Evolutionary conservation across 768 basidiomycete genomes (phyloP), one percentile per base, ranked within the genome.

Genomic region (Calocera cornea): DNA sequence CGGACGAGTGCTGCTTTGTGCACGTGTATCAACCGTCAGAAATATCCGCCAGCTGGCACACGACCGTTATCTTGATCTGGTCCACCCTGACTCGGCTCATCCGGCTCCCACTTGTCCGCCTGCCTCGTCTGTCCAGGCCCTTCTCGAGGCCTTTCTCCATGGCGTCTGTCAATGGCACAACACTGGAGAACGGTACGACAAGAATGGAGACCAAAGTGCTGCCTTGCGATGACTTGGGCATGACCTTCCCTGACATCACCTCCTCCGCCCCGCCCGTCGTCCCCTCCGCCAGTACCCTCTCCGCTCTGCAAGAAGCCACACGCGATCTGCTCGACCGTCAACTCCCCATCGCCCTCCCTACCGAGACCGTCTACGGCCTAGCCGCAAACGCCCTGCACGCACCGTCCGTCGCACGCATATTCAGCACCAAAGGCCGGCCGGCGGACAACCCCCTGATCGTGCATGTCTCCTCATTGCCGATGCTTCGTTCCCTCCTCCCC

Each of bases 331-430:
- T 60, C 2, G 54, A 29, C 27, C 11, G 31, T 2, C 33, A 65
- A 2, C 80, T 84, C 24, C 75, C 76, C 49, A 88, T 98, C 66
- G 95, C 88, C 0, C 90, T 99, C 74, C 95, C 97, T 0, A 97
- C 97, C 34, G 97, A 99, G 77, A 98, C 97, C 0, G 97, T 99
- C 12, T 99, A 98, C 76, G 97, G 97, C 0, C 85, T 99, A n/a
- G 97, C 90, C 33, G 97, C 93, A 0, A 78, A 87, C 24, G 93
- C 95, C 0, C 78, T 92, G 50, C 79, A 68, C 29, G 68, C 85
- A 72, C 70, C 77, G 17, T 92, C 95, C 1, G 83, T 85, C 3
- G 74, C 81, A 1, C 82, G 82, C 72, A 94, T 99, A 72, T 99
- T 93, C 77, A 76, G 83, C 19, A 88, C 88, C 64, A 99, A 99